Evolutionary conservation across 2,329 filamentous ascomycete species (phyloP).

Genomic region (Parastagonospora nodorum): DNA sequence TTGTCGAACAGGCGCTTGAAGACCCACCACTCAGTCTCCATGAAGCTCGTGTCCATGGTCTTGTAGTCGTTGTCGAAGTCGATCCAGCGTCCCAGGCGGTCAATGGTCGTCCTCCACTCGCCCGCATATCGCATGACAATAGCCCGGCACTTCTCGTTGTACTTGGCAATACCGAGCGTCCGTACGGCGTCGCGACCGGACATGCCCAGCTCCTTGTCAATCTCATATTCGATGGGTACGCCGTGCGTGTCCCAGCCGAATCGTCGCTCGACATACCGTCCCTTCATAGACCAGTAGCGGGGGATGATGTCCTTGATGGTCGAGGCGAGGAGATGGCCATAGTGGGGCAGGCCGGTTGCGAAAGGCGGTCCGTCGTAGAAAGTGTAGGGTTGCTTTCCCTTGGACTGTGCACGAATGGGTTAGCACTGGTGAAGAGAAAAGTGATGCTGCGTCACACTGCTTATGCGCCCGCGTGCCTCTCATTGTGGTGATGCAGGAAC

Average conservation of each 20-base stretch:
- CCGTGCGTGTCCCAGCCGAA: slow-evolving; percentile 98
- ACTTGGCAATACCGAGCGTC: slow-evolving; percentile 83
- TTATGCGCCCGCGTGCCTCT: neutral
- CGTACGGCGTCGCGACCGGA: slow-evolving; percentile 85
- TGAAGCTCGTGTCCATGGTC: slow-evolving; percentile 94
- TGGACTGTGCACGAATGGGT: slow-evolving; percentile 54
- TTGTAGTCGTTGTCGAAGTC: slow-evolving; percentile 99
- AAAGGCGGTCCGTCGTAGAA: slow-evolving; percentile 79
- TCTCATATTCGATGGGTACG: slow-evolving; percentile 94
- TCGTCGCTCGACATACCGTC: slow-evolving; percentile 85
- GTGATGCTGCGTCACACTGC: too few species aligned
- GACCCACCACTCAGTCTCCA: slow-evolving; percentile 97
- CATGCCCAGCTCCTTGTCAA: slow-evolving; percentile 93
- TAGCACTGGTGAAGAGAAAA: neutral
- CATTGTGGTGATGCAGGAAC: neutral
- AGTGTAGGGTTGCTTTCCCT: slow-evolving; percentile 82
- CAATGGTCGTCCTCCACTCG: slow-evolving; percentile 88
- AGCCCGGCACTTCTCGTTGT: slow-evolving; percentile 88
- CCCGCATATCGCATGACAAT: slow-evolving; percentile 90
- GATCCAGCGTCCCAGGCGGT: slow-evolving; percentile 90
- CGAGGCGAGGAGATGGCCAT: slow-evolving; percentile 81
- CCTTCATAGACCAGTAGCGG: slow-evolving; percentile 97
- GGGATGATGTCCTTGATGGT: slow-evolving; percentile 98
- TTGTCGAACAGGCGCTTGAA: slow-evolving; percentile 94
- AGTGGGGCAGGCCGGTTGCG: slow-evolving; percentile 65